phyloP scores from a whole-genome alignment of 129 eudicot species.

The Flaveria trinervia region DNA sequence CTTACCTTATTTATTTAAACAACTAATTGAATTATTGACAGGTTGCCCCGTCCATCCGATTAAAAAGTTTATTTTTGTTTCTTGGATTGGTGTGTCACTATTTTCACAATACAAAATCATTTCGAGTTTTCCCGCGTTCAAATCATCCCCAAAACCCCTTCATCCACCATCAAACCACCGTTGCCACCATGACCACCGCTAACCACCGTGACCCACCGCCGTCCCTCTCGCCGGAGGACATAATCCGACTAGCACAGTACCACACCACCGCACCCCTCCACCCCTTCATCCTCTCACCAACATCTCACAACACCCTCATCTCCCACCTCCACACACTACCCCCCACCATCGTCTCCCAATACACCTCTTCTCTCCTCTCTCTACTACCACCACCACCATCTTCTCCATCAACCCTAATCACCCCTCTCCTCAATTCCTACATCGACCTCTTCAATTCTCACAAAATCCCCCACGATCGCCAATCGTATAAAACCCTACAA shows the following conservation, averaged over 20 bases:
- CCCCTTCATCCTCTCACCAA: slow-evolving; percentile 51
- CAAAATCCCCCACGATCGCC: slow-evolving; percentile 55
- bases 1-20: too few species aligned
- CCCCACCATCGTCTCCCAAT: slow-evolving; percentile 53
- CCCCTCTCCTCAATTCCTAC: slow-evolving; percentile 54
- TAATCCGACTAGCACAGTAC: slow-evolving; percentile 55
- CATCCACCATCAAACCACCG: slow-evolving; percentile 24
- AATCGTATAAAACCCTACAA: slow-evolving; percentile 53
- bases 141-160: slow-evolving; percentile 23
- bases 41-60: too few species aligned
- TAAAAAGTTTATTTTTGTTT: too few species aligned
- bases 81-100: too few species aligned
- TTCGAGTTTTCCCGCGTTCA: slow-evolving; percentile 40
- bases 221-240: slow-evolving; percentile 47
- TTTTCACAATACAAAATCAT: not conserved
- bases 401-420: slow-evolving; percentile 46
- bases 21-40: too few species aligned
- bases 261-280: slow-evolving; percentile 57
- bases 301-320: slow-evolving; percentile 59
- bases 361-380: slow-evolving; percentile 59
- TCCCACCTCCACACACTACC: slow-evolving; percentile 65
- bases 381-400: slow-evolving; percentile 45
- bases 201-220: slow-evolving; percentile 33
- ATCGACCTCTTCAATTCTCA: slow-evolving; percentile 50
- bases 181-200: slow-evolving; percentile 39